These are phyloP conservation scores for Dictyostelium capitatum DNA, from an alignment of 78 protist species.

Conservation along the genomic window DNA sequence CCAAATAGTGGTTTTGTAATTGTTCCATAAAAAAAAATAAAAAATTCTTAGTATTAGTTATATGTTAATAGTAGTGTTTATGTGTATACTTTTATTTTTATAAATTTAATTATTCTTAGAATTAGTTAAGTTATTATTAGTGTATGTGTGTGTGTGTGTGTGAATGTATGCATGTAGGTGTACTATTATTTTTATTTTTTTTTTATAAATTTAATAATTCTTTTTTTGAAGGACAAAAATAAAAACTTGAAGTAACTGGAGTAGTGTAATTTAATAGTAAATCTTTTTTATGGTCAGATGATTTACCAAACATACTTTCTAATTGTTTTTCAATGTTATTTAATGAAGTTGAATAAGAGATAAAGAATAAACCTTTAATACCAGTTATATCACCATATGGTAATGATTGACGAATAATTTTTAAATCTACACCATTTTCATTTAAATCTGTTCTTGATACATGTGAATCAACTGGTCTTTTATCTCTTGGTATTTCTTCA, in stretches of 20 bases:
- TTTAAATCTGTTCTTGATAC: constrained; percentile 37
- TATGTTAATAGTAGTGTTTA: background rate
- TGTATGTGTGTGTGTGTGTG: no score
- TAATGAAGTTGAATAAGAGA: constrained; percentile 14
- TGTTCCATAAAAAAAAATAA: constrained; percentile 9
- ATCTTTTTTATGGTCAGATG: constrained; percentile 32
- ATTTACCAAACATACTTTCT: constrained; percentile 51
- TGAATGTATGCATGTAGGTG: no score
- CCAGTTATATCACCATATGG: constrained; percentile 42
- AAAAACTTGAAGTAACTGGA: constrained; percentile 45
- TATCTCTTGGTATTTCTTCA: constrained; percentile 6
- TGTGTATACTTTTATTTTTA: no score
- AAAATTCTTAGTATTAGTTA: no score
- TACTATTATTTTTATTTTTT: background rate
- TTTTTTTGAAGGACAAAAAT: constrained; percentile 48
- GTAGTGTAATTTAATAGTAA: background rate
- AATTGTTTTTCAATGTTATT: constrained; percentile 43
- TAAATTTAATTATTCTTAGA: background rate
- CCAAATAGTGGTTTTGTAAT: constrained; percentile 52
- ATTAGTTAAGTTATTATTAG: background rate
- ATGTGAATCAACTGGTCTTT: constrained; percentile 13
- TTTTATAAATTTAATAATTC: constrained; percentile 8
- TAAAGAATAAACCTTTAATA: constrained; percentile 26
- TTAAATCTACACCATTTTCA: constrained; percentile 39
- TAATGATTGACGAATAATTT: constrained; percentile 51